These are phyloP conservation scores for Globisporangium barbulae DNA, from an alignment of 352 stramenopile species.

Conservation along the genomic window DNA sequence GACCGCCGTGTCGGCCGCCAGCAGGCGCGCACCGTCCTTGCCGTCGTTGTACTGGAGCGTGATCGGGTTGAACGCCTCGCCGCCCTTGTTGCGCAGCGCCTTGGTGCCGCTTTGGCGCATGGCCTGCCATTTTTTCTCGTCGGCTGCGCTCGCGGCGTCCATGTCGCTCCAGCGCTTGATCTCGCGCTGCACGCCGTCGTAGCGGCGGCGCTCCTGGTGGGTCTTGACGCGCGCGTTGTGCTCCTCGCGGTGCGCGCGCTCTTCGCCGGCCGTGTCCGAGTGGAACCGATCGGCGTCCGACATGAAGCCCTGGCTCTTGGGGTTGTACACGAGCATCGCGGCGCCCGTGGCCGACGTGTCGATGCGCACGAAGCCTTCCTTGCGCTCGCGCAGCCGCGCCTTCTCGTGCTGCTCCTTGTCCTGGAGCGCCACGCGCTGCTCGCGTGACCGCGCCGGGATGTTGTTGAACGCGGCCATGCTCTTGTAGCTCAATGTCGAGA, in stretches of 20 bases:
- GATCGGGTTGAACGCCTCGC: slow-evolving; percentile 85
- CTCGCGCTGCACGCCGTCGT: slow-evolving; percentile 64
- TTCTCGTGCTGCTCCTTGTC: slow-evolving; percentile 84
- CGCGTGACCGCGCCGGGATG: slow-evolving; percentile 63
- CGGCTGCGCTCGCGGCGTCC: slow-evolving; percentile 51
- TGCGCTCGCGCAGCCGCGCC: slow-evolving; percentile 54
- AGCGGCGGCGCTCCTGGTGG: slow-evolving; percentile 63
- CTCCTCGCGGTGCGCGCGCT: slow-evolving; percentile 59
- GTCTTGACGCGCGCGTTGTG: slow-evolving; percentile 43
- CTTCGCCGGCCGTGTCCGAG: slow-evolving; percentile 85
- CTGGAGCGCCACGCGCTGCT: slow-evolving; percentile 63
- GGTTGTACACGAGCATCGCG: slow-evolving; percentile 68
- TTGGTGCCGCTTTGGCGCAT: slow-evolving; percentile 72
- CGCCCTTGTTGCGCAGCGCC: slow-evolving; percentile 83
- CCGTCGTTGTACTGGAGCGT: slow-evolving; percentile 88
- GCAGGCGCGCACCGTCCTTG: slow-evolving; percentile 69
- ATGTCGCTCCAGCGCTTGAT: slow-evolving; percentile 84
- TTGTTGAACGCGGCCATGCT: slow-evolving; percentile 61
- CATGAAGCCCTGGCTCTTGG: slow-evolving; percentile 72
- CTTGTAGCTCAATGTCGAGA: background rate
- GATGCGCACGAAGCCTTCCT: slow-evolving; percentile 64
- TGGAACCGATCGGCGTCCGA: slow-evolving; percentile 88
- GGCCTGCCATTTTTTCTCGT: slow-evolving; percentile 64
- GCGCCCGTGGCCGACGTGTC: slow-evolving; percentile 62
- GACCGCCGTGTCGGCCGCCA: slow-evolving; percentile 61